Conservation (phyloP, 306 rosid species). For the Gastrolobium bilobum region DNA sequence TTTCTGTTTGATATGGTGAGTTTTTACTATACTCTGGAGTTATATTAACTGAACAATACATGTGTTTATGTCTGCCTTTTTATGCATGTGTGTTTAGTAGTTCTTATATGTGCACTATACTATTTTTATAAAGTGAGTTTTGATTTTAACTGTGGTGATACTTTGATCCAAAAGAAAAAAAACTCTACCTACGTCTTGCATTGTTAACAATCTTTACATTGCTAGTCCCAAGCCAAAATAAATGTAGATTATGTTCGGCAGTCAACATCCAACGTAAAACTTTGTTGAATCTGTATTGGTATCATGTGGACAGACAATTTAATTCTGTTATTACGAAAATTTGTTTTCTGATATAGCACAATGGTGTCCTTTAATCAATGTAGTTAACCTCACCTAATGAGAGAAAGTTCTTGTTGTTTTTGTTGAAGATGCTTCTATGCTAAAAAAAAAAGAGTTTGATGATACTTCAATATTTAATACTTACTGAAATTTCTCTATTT, state of each 20-base stretch:
- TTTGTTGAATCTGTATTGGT: background rate
- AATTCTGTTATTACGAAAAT: background rate
- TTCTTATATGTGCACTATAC: conserved; percentile 22
- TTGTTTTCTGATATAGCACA: background rate
- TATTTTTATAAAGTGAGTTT: background rate
- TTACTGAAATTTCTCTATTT: conserved; percentile 47
- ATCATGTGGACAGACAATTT: background rate
- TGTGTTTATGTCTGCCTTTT: background rate
- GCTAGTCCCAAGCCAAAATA: background rate
- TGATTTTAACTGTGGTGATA: conserved; percentile 13
- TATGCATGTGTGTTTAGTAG: background rate
- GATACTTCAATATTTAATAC: conserved; percentile 17
- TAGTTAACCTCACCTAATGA: background rate
- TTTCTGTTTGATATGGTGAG: conserved; percentile 26
- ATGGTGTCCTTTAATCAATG: background rate
- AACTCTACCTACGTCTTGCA: background rate
- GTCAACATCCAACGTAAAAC: background rate
- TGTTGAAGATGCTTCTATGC: conserved; percentile 25
- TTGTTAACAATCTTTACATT: conserved; percentile 11
- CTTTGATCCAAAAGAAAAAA: background rate
- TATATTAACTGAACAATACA: background rate
- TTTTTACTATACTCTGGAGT: conserved; percentile 15
- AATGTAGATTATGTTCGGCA: background rate
- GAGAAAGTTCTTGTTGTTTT: background rate
- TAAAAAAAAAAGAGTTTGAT: background rate